These are phyloP conservation scores for Geotrichum reessii DNA, from an alignment of 1,139 yeast species.

Conservation along the genomic window DNA sequence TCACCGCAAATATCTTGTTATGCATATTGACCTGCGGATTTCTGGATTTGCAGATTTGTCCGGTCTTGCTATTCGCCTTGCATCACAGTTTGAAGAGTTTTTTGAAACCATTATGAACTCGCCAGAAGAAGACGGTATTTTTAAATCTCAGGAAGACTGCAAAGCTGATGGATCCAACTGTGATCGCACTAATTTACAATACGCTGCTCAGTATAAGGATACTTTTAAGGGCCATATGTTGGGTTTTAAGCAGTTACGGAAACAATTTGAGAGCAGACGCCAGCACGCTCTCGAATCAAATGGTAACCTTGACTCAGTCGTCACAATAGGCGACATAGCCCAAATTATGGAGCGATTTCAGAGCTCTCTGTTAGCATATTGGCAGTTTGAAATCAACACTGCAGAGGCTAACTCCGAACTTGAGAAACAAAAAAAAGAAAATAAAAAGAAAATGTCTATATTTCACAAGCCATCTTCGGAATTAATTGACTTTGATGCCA, in stretches of 20 bases:
- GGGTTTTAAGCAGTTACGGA: constrained; percentile 21
- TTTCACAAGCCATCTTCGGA: neutral
- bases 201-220: constrained; percentile 17
- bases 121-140: constrained; percentile 19
- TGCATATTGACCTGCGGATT: constrained; percentile 22
- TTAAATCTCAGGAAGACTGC: constrained; percentile 14
- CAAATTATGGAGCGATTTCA: constrained; percentile 20
- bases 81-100: constrained; percentile 21
- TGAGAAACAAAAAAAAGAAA: constrained; percentile 7
- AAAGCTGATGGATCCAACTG: constrained; percentile 5
- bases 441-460: neutral
- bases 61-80: constrained; percentile 21
- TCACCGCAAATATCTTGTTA: constrained; percentile 18
- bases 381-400: constrained; percentile 21
- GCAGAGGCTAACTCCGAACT: constrained; percentile 11
- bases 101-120: constrained; percentile 18
- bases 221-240: constrained; percentile 23
- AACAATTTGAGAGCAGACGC: constrained; percentile 16
- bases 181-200: constrained; percentile 9
- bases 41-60: constrained; percentile 22
- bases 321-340: constrained; percentile 21
- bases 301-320: constrained; percentile 7
- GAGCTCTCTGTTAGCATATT: constrained; percentile 21
- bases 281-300: constrained; percentile 15
- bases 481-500: constrained; percentile 9